A percentile compares a stretch with the other conserved stretches of the same genome.
Evolutionary conservation across 2,329 filamentous ascomycete genomes (phyloP).

Genomic region (Aspergillus sp.): DNA sequence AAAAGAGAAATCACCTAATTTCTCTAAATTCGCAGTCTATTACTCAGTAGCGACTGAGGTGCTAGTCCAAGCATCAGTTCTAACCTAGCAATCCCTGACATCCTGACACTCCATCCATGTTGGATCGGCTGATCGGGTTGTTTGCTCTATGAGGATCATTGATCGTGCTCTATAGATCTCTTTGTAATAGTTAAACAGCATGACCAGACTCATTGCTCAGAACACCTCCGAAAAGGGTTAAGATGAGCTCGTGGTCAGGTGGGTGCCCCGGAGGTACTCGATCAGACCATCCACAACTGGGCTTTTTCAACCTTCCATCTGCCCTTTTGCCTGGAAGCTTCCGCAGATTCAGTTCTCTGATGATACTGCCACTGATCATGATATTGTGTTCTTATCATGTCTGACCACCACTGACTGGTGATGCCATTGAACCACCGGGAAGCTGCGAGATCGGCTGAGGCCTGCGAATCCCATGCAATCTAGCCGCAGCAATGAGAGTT

Average conservation of each 20-base stretch:
- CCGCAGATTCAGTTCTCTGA: background rate
- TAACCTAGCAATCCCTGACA: no score
- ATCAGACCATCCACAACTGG: background rate
- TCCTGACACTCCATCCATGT: no score
- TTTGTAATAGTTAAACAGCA: no score
- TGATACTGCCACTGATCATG: background rate
- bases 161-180: no score
- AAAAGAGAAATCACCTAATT: background rate
- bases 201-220: background rate
- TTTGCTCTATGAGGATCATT: no score
- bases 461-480: background rate
- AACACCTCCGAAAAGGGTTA: no score
- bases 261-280: conserved; percentile 11
- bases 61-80: no score
- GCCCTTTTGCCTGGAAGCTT: background rate
- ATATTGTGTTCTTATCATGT: background rate
- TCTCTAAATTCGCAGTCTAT: no score
- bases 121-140: no score
- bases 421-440: background rate
- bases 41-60: no score
- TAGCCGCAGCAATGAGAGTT: background rate
- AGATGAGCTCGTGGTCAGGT: conserved; percentile 5
- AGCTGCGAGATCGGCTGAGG: background rate
- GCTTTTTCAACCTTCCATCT: background rate
- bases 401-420: background rate